Evolutionary conservation across 148 eudicot genomes (phyloP), one percentile per base, ranked within the genome.

Genomic region (Persicaria tinctoria): DNA sequence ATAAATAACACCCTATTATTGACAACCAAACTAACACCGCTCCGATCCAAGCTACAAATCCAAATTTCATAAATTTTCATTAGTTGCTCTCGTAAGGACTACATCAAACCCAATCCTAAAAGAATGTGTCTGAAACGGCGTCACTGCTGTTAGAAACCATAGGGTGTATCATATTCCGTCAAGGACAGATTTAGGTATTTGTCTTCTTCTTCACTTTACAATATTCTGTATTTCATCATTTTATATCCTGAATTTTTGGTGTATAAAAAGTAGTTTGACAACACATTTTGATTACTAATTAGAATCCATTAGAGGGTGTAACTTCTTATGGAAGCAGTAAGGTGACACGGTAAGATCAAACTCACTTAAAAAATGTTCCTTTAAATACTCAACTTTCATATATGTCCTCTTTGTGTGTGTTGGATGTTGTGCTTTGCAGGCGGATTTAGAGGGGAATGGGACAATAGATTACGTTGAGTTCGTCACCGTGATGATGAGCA

Each of bases 361-460:
- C n/a, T 46, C 14, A 17, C 53, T 13, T 46, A n/a, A 20, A 17
- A 70, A 10, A 70, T 49, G 41, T 70, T 14, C 23, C 47, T 14
- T 70, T 46, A 47, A 18, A n/a, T 70, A 46, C 6, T 70, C 53
- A 70, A 9, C 32, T 69, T 12, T 68, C 5, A 46, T 13, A 16
- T n/a, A 16, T 46, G 17, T 8, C 5, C 20, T 49, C 53, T 68
- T 46, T 59, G 44, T 68, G 68, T 51, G 8, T 74, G 23, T 11
- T 44, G 38, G 57, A 46, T 79, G 54, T 50, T 51, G n/a, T 64
- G 50, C 18, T 18, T 76, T 83, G 49, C 81, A 89, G 92, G 89
- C 92, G 77, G 92, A 93, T 82, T 93, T 93, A 50, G 98, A 93
- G 84, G 97, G 97, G 60, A 82, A 93, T 81, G 98, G 98, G 48